Conservation (phyloP, 73 alveolate species). For the Uronychia setigera region DNA sequence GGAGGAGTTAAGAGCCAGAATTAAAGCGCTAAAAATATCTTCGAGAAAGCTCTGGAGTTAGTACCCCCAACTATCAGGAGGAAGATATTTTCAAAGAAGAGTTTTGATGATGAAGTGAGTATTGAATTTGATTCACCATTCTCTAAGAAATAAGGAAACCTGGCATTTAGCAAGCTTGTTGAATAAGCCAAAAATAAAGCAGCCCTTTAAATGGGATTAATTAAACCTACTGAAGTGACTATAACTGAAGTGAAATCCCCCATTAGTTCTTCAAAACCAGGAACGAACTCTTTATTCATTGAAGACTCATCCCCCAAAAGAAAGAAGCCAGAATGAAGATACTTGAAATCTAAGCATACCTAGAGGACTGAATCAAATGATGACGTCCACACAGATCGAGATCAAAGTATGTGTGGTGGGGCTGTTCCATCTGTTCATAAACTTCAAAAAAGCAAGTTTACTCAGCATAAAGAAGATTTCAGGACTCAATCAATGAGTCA, state of each 20-base stretch:
- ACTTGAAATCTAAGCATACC: no score
- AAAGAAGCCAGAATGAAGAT: background rate
- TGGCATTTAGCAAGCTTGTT: background rate
- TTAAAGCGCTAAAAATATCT: background rate
- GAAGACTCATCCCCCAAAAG: background rate
- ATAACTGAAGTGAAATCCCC: background rate
- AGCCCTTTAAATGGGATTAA: background rate
- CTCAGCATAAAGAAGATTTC: no score
- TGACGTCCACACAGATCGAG: background rate
- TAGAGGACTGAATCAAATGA: background rate
- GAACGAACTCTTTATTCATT: background rate
- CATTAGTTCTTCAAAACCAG: background rate
- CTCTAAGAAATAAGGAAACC: background rate
- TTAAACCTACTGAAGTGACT: no score
- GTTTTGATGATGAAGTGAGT: background rate
- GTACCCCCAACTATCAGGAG: background rate
- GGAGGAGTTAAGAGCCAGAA: background rate
- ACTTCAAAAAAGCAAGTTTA: no score
- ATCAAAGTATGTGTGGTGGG: no score
- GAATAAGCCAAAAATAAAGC: background rate
- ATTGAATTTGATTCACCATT: no score
- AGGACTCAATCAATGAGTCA: no score
- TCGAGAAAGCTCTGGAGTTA: background rate
- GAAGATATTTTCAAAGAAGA: background rate
- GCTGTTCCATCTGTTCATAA: no score